Evolutionary conservation across 495 filamentous ascomycete species (phyloP).

Genomic region (Talaromyces borbonicus): DNA sequence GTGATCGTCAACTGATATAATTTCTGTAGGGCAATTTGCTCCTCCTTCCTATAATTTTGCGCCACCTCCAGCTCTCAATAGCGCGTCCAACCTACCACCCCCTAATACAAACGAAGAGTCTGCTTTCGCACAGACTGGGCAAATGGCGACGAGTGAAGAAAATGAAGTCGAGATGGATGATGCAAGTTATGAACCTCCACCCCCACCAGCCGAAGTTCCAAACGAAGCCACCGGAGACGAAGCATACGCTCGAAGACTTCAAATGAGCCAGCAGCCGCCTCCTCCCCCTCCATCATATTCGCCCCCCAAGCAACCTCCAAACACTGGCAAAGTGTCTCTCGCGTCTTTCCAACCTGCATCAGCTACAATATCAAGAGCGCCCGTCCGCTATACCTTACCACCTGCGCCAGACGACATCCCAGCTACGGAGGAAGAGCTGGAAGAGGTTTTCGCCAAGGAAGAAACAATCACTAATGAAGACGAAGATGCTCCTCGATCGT

Average conservation of each 20-base stretch:
- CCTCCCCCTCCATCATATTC: slow-evolving; percentile 19
- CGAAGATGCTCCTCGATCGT: slow-evolving; percentile 48
- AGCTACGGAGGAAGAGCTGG: slow-evolving; percentile 45
- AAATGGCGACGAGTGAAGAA: slow-evolving; percentile 19
- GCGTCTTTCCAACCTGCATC: slow-evolving; percentile 31
- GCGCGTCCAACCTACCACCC: slow-evolving; percentile 8
- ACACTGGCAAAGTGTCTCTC: slow-evolving; percentile 16
- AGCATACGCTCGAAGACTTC: slow-evolving; percentile 57
- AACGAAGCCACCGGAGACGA: slow-evolving; percentile 61
- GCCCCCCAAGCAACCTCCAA: slow-evolving; percentile 15
- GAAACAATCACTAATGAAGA: slow-evolving; percentile 36
- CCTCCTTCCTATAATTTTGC: slow-evolving; percentile 64
- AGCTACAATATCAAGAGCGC: slow-evolving; percentile 70
- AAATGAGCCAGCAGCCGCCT: slow-evolving; percentile 25
- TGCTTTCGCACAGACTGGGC: slow-evolving; percentile 56
- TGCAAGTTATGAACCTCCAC: slow-evolving; percentile 24
- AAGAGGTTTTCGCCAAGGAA: slow-evolving; percentile 43
- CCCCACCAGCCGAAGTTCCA: slow-evolving; percentile 27
- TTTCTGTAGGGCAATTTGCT: slow-evolving; percentile 52
- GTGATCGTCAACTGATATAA: neutral
- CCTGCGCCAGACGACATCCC: slow-evolving; percentile 47
- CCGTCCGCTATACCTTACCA: slow-evolving; percentile 71
- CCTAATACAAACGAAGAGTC: slow-evolving; percentile 61
- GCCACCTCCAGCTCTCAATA: slow-evolving; percentile 51
- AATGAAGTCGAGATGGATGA: slow-evolving; percentile 11